These are phyloP conservation scores for Candida quercuum DNA, from an alignment of 805 yeast species.

Conservation along the genomic window DNA sequence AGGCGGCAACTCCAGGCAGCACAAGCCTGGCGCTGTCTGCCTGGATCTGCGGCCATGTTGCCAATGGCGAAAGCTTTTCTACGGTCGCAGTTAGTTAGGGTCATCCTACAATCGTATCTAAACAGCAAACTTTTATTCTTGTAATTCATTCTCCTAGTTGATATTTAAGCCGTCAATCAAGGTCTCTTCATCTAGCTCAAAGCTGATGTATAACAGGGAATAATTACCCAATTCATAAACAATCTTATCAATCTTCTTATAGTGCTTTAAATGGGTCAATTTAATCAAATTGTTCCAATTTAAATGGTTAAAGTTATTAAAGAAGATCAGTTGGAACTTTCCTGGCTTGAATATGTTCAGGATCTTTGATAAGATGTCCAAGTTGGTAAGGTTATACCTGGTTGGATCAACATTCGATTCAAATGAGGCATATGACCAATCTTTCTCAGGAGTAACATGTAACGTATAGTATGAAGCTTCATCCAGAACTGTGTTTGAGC, in stretches of 20 bases:
- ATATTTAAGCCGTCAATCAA: slow-evolving; percentile 13
- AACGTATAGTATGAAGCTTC: slow-evolving; percentile 70
- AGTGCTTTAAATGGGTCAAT: slow-evolving; percentile 35
- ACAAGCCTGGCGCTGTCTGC: too few relatives aligned
- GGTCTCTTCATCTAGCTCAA: slow-evolving; percentile 34
- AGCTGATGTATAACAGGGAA: slow-evolving; percentile 65
- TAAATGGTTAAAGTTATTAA: slow-evolving; percentile 28
- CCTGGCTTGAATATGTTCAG: slow-evolving; percentile 67
- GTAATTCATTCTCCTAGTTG: too few relatives aligned
- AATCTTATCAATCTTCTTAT: slow-evolving; percentile 60
- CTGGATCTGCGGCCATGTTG: too few relatives aligned
- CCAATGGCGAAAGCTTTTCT: too few relatives aligned
- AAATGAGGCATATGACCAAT: slow-evolving; percentile 95
- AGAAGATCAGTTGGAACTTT: slow-evolving; percentile 60
- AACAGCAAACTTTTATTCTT: neutral
- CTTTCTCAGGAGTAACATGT: slow-evolving; percentile 90
- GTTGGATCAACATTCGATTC: slow-evolving; percentile 73
- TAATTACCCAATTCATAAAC: slow-evolving; percentile 73
- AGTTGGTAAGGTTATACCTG: slow-evolving; percentile 35
- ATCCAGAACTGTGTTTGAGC: slow-evolving; percentile 74
- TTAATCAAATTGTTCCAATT: slow-evolving; percentile 31
- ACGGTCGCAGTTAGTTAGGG: too few relatives aligned
- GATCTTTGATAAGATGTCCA: slow-evolving; percentile 54
- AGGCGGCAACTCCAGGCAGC: too few relatives aligned
- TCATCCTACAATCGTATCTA: too few relatives aligned